Conservation (phyloP, 257 asterid species). For the Gentiana dahurica region DNA sequence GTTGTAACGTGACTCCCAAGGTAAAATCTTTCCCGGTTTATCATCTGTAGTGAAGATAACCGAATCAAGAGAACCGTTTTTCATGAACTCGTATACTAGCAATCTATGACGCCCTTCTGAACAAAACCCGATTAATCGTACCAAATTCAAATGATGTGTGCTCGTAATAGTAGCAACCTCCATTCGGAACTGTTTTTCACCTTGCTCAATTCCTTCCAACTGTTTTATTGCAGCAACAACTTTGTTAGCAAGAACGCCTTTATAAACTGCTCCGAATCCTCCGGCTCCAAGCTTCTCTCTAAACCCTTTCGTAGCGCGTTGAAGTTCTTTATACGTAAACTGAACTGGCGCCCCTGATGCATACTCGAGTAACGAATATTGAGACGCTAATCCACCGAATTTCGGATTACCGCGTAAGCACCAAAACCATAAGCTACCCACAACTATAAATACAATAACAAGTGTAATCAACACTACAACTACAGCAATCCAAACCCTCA, state of each 20-base stretch:
- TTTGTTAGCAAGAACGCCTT: constrained; percentile 55
- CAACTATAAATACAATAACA: constrained; percentile 33
- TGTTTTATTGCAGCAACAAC: constrained; percentile 63
- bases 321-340: constrained; percentile 60
- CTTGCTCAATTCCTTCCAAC: constrained; percentile 84
- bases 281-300: constrained; percentile 88
- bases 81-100: constrained; percentile 72
- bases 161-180: constrained; percentile 87
- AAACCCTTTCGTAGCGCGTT: constrained; percentile 66
- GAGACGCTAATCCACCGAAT: constrained; percentile 47
- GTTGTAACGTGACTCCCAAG: constrained; percentile 59
- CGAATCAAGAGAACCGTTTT: constrained; percentile 61
- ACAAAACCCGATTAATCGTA: constrained; percentile 74
- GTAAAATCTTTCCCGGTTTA: constrained; percentile 45
- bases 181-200: constrained; percentile 78
- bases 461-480: constrained; percentile 44
- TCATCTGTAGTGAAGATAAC: constrained; percentile 43
- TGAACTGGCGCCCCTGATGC: constrained; percentile 91
- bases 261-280: constrained; percentile 80
- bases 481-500: constrained; percentile 52
- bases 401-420: constrained; percentile 46
- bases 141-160: constrained; percentile 87
- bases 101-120: constrained; percentile 76
- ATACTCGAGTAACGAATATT: constrained; percentile 72
- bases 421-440: constrained; percentile 76